Evolutionary conservation across 2,329 filamentous ascomycete genomes (phyloP).

Genomic region (Curvularia sp.): DNA sequence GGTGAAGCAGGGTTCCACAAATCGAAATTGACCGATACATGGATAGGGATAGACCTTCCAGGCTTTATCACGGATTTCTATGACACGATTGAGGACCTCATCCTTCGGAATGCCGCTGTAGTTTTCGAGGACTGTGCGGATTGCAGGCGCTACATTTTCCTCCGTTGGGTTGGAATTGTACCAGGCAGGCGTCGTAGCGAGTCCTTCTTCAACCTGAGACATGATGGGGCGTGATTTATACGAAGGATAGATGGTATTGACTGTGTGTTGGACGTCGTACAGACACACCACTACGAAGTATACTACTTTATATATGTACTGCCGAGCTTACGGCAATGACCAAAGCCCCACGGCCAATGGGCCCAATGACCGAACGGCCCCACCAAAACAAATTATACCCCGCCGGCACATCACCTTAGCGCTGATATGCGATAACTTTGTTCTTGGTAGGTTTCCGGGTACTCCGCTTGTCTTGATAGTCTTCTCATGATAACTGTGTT

Average conservation of each 20-base stretch:
- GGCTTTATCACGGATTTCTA: conserved; percentile 35
- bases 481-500: neutral
- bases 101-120: conserved; percentile 48
- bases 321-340: neutral
- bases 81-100: conserved; percentile 42
- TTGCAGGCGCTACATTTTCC: conserved; percentile 30
- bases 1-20: conserved; percentile 39
- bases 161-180: conserved; percentile 36
- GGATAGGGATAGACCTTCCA: conserved; percentile 41
- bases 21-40: conserved; percentile 44
- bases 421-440: neutral
- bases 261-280: neutral
- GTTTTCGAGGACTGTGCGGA: conserved; percentile 43
- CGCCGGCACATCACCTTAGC: neutral
- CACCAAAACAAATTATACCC: neutral
- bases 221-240: conserved; percentile 2
- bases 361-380: neutral
- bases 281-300: neutral
- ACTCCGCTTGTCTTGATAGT: neutral
- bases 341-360: no score
- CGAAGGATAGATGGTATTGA: neutral
- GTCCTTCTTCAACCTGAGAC: conserved; percentile 4
- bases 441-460: neutral
- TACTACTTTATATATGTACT: neutral
- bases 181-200: conserved; percentile 26